These are phyloP conservation scores for Entomortierella parvispora DNA, from an alignment of 192 early-diverging fungal species.

Conservation along the genomic window DNA sequence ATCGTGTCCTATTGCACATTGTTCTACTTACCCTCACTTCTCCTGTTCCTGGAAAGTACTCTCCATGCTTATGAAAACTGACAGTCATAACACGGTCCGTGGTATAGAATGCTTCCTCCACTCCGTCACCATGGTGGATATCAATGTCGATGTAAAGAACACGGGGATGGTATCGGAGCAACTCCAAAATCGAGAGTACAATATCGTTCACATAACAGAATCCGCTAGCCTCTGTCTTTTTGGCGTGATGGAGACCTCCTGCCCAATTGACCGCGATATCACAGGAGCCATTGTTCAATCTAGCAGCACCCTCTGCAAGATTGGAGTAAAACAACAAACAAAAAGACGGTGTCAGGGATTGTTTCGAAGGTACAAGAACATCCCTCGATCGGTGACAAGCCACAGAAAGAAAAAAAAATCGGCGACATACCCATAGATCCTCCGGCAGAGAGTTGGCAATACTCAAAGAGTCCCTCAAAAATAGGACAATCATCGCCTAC, in stretches of 20 bases:
- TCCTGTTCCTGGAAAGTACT: conserved; percentile 98
- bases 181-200: conserved; percentile 91
- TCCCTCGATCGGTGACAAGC: background rate
- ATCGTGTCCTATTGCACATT: too few relatives aligned
- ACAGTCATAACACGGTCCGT: conserved; percentile 99
- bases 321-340: background rate
- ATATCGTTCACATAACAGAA: conserved; percentile 99
- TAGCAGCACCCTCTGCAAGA: conserved; percentile 77
- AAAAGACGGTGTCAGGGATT: too few relatives aligned
- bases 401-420: background rate
- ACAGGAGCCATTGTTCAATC: conserved; percentile 80
- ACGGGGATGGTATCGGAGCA: conserved; percentile 87
- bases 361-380: too few relatives aligned
- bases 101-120: conserved; percentile 99
- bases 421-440: conserved; percentile 82
- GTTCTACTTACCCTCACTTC: conserved; percentile 76
- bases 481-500: conserved; percentile 95
- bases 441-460: conserved; percentile 90
- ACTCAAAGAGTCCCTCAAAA: conserved; percentile 96
- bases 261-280: conserved; percentile 98
- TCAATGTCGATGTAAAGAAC: conserved; percentile 99
- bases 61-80: conserved; percentile 98
- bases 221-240: conserved; percentile 94
- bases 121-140: conserved; percentile 98
- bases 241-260: conserved; percentile 97